Evolutionary conservation across 768 basidiomycete species (phyloP).

Genomic region (Xerocomus brunneocitrinus): DNA sequence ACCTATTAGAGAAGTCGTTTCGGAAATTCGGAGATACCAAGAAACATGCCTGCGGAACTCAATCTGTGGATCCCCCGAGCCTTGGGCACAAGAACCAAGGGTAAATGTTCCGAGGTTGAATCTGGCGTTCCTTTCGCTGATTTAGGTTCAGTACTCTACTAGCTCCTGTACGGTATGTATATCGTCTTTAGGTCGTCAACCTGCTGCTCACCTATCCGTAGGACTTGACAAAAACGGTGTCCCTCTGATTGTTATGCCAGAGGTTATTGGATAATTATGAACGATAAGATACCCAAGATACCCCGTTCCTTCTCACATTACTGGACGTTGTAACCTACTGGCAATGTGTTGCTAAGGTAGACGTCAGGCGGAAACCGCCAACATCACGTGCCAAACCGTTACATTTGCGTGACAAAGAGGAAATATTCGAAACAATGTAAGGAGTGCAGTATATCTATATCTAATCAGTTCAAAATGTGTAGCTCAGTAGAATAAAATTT

Average conservation of each 20-base stretch:
- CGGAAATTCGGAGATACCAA: conserved; percentile 15
- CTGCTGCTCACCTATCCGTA: not conserved
- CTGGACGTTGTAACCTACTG: too few relatives aligned
- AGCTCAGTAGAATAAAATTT: too few relatives aligned
- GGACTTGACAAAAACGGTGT: conserved; percentile 10
- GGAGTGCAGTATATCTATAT: too few relatives aligned
- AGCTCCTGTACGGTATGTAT: conserved; percentile 8
- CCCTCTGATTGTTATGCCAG: conserved; percentile 6
- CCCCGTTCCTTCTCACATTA: not conserved
- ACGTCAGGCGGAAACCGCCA: too few relatives aligned
- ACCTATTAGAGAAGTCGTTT: conserved; percentile 8
- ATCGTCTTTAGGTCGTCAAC: not conserved
- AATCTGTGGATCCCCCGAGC: not conserved
- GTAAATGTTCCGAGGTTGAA: conserved; percentile 11
- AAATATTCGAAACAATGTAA: too few relatives aligned
- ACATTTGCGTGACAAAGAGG: too few relatives aligned
- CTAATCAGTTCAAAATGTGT: too few relatives aligned
- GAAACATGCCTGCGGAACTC: not conserved
- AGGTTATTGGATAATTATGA: not conserved
- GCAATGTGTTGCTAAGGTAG: too few relatives aligned
- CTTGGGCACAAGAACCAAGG: conserved; percentile 17
- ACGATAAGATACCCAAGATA: conserved; percentile 1
- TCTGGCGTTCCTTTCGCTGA: not conserved
- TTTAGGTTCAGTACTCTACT: conserved; percentile 8
- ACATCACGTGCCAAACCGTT: too few relatives aligned